Conservation (phyloP, 805 yeast genomes). For the Candida khao-thaluensis region DNA sequence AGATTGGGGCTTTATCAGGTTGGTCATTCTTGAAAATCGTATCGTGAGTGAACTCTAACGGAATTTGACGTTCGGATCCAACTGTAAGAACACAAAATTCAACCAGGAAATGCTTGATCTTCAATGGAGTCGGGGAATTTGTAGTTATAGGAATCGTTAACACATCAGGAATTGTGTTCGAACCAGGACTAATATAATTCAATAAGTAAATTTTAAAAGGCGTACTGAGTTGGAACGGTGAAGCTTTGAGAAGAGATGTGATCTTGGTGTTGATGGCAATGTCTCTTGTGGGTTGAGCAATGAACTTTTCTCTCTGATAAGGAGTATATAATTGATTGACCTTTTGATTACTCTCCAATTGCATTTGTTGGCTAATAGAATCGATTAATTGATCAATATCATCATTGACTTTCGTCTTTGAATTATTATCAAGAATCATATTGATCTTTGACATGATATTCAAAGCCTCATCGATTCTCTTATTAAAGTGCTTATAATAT, state of each 20-base stretch:
- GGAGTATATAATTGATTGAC: slow-evolving; percentile 22
- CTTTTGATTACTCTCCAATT: slow-evolving; percentile 13
- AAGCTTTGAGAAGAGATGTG: slow-evolving; percentile 1
- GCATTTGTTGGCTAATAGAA: slow-evolving; percentile 7
- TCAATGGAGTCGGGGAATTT: slow-evolving; percentile 17
- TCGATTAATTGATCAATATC: slow-evolving; percentile 5
- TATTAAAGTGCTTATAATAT: slow-evolving; percentile 23
- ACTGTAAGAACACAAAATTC: slow-evolving; percentile 34
- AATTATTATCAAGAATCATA: not conserved
- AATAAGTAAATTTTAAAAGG: slow-evolving; percentile 20
- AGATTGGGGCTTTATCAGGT: slow-evolving; percentile 9
- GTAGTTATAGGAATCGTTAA: slow-evolving; percentile 11
- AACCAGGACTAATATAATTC: slow-evolving; percentile 25
- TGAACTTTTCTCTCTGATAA: slow-evolving; percentile 6
- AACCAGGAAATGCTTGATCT: slow-evolving; percentile 20
- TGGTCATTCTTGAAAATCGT: slow-evolving; percentile 26
- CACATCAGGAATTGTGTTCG: not conserved
- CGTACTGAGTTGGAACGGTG: not conserved
- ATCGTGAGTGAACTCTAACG: slow-evolving; percentile 39
- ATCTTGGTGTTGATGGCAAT: not conserved
- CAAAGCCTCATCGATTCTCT: slow-evolving; percentile 28
- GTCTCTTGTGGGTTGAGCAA: slow-evolving; percentile 1
- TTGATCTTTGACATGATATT: slow-evolving; percentile 1
- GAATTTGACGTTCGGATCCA: slow-evolving; percentile 34
- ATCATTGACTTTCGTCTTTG: not conserved